Evolutionary conservation across 139 green algal genomes (phyloP), one percentile per base, ranked within the genome.

Genomic region (Volvox africanus): DNA sequence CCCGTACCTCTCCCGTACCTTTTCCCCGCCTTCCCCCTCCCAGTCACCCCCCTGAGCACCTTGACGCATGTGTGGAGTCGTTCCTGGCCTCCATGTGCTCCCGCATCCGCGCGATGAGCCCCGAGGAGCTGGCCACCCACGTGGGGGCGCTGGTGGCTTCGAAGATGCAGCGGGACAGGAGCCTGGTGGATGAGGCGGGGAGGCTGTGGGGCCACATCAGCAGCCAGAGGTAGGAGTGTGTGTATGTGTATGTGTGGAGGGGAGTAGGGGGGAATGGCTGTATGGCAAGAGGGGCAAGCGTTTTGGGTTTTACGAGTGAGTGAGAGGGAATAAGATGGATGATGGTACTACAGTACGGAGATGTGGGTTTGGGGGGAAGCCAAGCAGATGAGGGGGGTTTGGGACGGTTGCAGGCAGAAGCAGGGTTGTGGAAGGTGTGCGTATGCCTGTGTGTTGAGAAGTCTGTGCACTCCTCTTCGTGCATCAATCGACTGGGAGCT

Each of bases 161-260:
- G 78, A 99, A 99, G 94, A 87, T 98, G 88, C 91, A 95, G 79
- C 97, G 97, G 88, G 96, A 97, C 92, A 88, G 93, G 1, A 94
- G 36, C 35, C 89, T 99, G 80, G 37, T 76, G 9, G 97, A 99
- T 36, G 97, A 99, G 91, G 94, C 89, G 32, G 92, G 97, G 75
- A 92, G 97, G 24, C 89, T 95, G 28, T 99, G 98, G 98, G 97
- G 97, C 28, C 91, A 95, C 61, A 95, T 99, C 30, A 94, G 87
- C 89, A 95, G 87, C 77, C 89, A 94, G 71, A 93, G 86, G 93
- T 97, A 88, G 33, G 90, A 68, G 16, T 17, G 62, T 17, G 62
- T 19, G 62, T 17, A 19, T 26, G 62, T 17, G 19, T 26, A 69
- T 17, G 62, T 17, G 19, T 88, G 86, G 37, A 28, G 35, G 35